Evolutionary conservation across 805 yeast genomes (phyloP).

Genomic region (Myxozyma sirexii): DNA sequence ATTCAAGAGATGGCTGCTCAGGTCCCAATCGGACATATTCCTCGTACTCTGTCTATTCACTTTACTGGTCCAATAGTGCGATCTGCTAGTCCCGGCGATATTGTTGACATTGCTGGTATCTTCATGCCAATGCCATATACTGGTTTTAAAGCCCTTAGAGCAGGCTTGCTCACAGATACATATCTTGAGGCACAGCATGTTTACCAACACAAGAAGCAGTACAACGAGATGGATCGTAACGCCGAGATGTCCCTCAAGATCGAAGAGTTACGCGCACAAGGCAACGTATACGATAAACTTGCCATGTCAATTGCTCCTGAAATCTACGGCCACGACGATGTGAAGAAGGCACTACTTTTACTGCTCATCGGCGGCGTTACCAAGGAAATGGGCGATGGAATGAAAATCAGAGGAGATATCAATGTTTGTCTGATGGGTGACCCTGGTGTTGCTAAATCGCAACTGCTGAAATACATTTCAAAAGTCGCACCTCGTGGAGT

Average conservation of each 20-base stretch:
- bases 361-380: conserved; percentile 94
- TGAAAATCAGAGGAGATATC: conserved; percentile 96
- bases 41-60: conserved; percentile 81
- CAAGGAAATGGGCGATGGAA: conserved; percentile 92
- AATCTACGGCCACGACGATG: conserved; percentile 90
- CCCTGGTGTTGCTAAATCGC: conserved; percentile 99
- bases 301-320: conserved; percentile 96
- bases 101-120: conserved; percentile 90
- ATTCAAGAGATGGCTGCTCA: conserved; percentile 93
- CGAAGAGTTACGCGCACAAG: conserved; percentile 56
- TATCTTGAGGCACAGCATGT: conserved; percentile 86
- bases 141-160: conserved; percentile 88
- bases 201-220: conserved; percentile 85
- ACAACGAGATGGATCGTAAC: conserved; percentile 64
- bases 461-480: conserved; percentile 83
- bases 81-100: conserved; percentile 87
- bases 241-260: conserved; percentile 60
- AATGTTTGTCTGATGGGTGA: conserved; percentile 97
- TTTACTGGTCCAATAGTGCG: conserved; percentile 92
- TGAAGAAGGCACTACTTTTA: conserved; percentile 84
- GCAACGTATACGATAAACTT: conserved; percentile 75
- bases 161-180: conserved; percentile 93
- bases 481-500: conserved; percentile 96
- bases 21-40: conserved; percentile 98
- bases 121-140: conserved; percentile 94